Conservation (phyloP, 495 filamentous ascomycete species). For the Thermothielavioides terrestris region DNA sequence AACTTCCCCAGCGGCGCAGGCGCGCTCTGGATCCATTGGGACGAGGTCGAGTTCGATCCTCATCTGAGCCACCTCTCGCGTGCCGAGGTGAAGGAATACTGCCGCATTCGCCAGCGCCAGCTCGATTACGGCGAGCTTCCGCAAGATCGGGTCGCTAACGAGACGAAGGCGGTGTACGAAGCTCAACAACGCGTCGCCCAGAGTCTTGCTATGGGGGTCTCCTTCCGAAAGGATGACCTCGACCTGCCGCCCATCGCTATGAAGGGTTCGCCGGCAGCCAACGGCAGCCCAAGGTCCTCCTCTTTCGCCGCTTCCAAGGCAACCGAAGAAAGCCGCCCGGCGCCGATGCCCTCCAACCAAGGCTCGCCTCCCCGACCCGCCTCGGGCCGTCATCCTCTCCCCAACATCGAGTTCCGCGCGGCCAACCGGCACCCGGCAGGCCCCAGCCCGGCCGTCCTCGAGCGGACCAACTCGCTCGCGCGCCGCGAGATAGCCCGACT, state of each 20-base stretch:
- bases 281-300: constrained; percentile 13
- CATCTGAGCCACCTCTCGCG: constrained; percentile 37
- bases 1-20: constrained; percentile 46
- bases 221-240: constrained; percentile 5
- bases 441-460: constrained; percentile 18
- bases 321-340: constrained; percentile 23
- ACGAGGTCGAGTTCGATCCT: constrained; percentile 42
- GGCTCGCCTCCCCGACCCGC: constrained; percentile 3
- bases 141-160: constrained; percentile 38
- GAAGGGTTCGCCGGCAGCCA: constrained; percentile 6
- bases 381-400: constrained; percentile 20
- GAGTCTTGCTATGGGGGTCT: constrained; percentile 13
- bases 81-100: constrained; percentile 48
- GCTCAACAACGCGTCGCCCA: constrained; percentile 34
- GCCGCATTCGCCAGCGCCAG: constrained; percentile 42
- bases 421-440: constrained; percentile 21
- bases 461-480: constrained; percentile 34
- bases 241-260: constrained; percentile 14
- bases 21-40: constrained; percentile 46
- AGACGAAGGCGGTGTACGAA: constrained; percentile 38
- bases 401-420: constrained; percentile 23
- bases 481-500: constrained; percentile 36
- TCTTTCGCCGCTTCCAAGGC: constrained; percentile 10
- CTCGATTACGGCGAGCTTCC: constrained; percentile 37
- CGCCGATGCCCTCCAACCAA: constrained; percentile 20